phyloP scores from a whole-genome alignment of 23 red algal genomes.

The Cyanidium caldarium region DNA sequence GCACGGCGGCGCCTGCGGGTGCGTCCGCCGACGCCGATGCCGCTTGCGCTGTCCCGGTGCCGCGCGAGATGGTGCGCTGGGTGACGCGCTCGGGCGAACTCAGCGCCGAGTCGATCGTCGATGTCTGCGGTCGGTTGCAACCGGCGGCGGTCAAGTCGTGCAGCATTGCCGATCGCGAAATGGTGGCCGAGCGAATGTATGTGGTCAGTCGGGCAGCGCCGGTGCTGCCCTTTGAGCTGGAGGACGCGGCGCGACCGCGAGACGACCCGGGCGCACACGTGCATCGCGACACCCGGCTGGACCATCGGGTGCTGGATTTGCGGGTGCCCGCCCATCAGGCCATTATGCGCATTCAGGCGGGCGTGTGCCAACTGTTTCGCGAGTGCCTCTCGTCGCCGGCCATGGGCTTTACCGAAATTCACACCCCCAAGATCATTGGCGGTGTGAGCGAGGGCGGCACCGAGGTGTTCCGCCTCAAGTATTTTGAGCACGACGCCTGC shows the following conservation, averaged over 20 bases:
- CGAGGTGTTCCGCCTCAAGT: conserved; percentile 55
- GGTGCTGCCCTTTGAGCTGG: conserved; percentile 52
- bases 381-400: conserved; percentile 54
- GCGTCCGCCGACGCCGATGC: no score
- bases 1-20: conserved; percentile 17
- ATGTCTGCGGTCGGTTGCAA: conserved; percentile 35
- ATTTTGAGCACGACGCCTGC: conserved; percentile 70
- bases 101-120: conserved; percentile 53
- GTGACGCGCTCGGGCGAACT: conserved; percentile 29
- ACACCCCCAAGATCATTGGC: conserved; percentile 85
- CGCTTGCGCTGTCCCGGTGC: conserved; percentile 22
- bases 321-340: conserved; percentile 69
- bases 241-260: conserved; percentile 54
- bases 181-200: conserved; percentile 48
- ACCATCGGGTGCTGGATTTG: conserved; percentile 67
- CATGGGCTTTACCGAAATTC: conserved; percentile 79
- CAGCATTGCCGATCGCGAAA: conserved; percentile 29
- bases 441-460: conserved; percentile 88
- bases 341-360: conserved; percentile 72
- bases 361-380: conserved; percentile 77
- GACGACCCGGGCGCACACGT: conserved; percentile 24
- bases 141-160: conserved; percentile 67
- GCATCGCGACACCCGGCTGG: conserved; percentile 74
- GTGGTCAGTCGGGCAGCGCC: conserved; percentile 45
- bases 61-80: conserved; percentile 67